Percentiles rank a stretch among this genome's conserved stretches.
Evolutionary conservation across 257 asterid species (phyloP).

Genomic region (Solanum chiquidenum): DNA sequence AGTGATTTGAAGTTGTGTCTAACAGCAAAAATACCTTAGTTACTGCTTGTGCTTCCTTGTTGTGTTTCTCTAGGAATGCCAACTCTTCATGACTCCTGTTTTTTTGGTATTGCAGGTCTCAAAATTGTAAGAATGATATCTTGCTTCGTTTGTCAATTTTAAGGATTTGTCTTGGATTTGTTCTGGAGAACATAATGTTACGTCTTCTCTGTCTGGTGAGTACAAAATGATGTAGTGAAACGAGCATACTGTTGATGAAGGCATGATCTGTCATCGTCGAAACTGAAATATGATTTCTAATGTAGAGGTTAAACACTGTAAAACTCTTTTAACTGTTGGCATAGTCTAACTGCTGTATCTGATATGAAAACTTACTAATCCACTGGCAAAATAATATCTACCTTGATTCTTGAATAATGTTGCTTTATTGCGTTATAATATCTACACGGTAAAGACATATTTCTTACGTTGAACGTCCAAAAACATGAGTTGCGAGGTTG

Average conservation of each 20-base stretch:
- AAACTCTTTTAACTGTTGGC: neutral
- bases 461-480: neutral
- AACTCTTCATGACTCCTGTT: neutral
- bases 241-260: conserved; percentile 2
- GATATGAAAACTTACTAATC: neutral
- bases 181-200: neutral
- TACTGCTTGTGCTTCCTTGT: neutral
- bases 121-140: neutral
- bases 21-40: neutral
- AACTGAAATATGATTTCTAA: neutral
- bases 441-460: neutral
- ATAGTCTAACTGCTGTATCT: neutral
- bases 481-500: neutral
- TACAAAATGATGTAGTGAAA: neutral
- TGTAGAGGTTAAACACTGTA: neutral
- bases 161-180: conserved; percentile 5
- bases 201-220: neutral
- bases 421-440: neutral
- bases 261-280: neutral
- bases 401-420: neutral
- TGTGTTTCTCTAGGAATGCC: neutral
- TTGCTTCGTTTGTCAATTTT: neutral
- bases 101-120: conserved; percentile 11
- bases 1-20: neutral
- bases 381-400: neutral